Conservation (phyloP, 768 basidiomycete genomes). For the Lenzites betulinus region DNA sequence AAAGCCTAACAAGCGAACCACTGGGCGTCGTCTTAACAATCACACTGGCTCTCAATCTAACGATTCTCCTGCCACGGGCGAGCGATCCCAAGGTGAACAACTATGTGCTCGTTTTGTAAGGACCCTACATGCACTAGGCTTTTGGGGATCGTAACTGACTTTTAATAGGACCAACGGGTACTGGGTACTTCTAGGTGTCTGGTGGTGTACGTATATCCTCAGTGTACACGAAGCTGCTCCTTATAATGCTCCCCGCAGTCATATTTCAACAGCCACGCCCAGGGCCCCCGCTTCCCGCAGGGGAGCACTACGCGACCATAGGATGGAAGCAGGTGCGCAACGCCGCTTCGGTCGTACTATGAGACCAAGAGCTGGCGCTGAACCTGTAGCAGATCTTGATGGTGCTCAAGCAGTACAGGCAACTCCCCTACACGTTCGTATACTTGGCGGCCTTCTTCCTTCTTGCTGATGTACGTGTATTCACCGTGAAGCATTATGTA, state of each 20-base stretch:
- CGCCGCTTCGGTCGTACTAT: neutral
- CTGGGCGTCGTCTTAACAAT: too few relatives aligned
- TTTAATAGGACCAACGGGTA: slow-evolving; percentile 61
- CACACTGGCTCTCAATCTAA: slow-evolving; percentile 65
- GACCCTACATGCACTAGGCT: neutral
- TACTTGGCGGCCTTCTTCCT: slow-evolving; percentile 79
- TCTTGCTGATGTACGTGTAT: slow-evolving; percentile 62
- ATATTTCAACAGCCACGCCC: slow-evolving; percentile 83
- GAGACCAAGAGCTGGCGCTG: slow-evolving; percentile 6
- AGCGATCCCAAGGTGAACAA: slow-evolving; percentile 69
- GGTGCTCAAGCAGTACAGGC: slow-evolving; percentile 71
- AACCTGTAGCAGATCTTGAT: slow-evolving; percentile 61
- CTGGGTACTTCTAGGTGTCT: slow-evolving; percentile 79
- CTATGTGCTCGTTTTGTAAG: slow-evolving; percentile 68
- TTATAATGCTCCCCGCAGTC: slow-evolving; percentile 45
- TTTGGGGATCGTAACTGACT: neutral
- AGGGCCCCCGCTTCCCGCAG: slow-evolving; percentile 76
- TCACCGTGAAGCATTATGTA: too few relatives aligned
- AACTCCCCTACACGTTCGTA: slow-evolving; percentile 78
- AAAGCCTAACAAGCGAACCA: too few relatives aligned
- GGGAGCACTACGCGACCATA: slow-evolving; percentile 74
- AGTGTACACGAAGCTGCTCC: neutral
- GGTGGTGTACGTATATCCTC: slow-evolving; percentile 70
- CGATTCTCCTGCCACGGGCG: slow-evolving; percentile 64
- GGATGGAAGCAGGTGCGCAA: slow-evolving; percentile 77